Conservation (phyloP, 139 green algal genomes). For the Picocystis salinarum region DNA sequence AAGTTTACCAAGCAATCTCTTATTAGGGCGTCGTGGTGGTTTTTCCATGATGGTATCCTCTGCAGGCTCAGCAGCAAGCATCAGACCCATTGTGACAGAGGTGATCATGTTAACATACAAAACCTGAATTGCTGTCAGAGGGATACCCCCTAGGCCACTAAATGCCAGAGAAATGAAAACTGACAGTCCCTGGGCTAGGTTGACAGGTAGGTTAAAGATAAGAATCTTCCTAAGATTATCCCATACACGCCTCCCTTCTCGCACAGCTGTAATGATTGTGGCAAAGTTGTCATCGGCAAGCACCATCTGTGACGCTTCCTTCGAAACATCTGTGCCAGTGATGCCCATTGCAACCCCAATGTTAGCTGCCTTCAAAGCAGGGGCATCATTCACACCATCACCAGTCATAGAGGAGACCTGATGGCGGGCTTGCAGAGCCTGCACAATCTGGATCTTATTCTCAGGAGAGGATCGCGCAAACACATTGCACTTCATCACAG, state of each 20-base stretch:
- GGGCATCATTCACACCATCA: constrained; percentile 64
- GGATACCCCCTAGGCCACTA: not conserved
- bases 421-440: too few species aligned
- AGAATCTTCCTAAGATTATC: constrained; percentile 14
- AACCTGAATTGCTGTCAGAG: constrained; percentile 1
- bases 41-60: too few species aligned
- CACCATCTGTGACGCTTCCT: constrained; percentile 1
- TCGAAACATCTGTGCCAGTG: not conserved
- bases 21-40: too few species aligned
- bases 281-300: constrained; percentile 5
- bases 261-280: constrained; percentile 9
- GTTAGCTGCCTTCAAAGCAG: constrained; percentile 52
- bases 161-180: not conserved
- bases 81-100: constrained; percentile 16
- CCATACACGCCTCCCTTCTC: constrained; percentile 11
- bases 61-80: too few species aligned
- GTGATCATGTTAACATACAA: constrained; percentile 2
- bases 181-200: not conserved
- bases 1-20: too few species aligned
- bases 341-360: constrained; percentile 63
- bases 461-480: too few species aligned
- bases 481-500: not conserved
- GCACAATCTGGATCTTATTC: too few species aligned
- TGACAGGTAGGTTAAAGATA: constrained; percentile 1
- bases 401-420: constrained; percentile 15